A percentile compares a stretch with the other conserved stretches of the same genome.
Evolutionary conservation across 108 stramenopile genomes (phyloP).

Genomic region (Stephanodiscus minutulus): DNA sequence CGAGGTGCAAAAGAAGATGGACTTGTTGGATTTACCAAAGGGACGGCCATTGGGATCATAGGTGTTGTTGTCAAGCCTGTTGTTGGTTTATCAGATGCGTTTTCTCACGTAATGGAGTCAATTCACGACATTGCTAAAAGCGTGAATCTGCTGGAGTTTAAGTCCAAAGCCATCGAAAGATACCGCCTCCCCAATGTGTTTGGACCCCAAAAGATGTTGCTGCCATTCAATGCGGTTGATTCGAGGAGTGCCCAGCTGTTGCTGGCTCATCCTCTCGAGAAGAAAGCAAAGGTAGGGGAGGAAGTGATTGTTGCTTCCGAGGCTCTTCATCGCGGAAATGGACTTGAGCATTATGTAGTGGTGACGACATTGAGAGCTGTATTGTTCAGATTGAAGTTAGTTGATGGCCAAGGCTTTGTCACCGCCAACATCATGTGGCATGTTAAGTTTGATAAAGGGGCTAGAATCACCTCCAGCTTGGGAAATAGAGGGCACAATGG

Average conservation of each 20-base stretch:
- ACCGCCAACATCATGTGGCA: conserved; percentile 70
- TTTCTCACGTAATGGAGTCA: conserved; percentile 74
- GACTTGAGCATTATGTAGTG: conserved; percentile 73
- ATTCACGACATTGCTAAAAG: conserved; percentile 81
- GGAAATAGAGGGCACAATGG: conserved; percentile 79
- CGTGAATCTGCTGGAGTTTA: conserved; percentile 78
- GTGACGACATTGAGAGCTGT: conserved; percentile 71
- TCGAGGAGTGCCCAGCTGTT: conserved; percentile 64
- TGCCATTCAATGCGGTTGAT: conserved; percentile 60
- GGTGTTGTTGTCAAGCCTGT: conserved; percentile 82
- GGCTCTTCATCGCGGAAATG: conserved; percentile 65
- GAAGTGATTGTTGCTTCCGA: conserved; percentile 75
- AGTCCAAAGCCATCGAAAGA: conserved; percentile 63
- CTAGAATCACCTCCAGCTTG: conserved; percentile 54
- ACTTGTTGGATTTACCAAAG: conserved; percentile 58
- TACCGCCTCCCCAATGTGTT: conserved; percentile 77
- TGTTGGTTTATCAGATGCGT: conserved; percentile 82
- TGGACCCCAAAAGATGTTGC: conserved; percentile 65
- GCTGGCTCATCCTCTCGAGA: conserved; percentile 52
- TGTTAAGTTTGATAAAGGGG: conserved; percentile 39
- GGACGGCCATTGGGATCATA: conserved; percentile 63
- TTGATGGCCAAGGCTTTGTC: conserved; percentile 40
- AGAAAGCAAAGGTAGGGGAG: conserved; percentile 33
- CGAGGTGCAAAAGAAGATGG: conserved; percentile 67
- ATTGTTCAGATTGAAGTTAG: conserved; percentile 64